Evolutionary conservation across 805 yeast species (phyloP).

Genomic region (Hanseniaspora lachancei): DNA sequence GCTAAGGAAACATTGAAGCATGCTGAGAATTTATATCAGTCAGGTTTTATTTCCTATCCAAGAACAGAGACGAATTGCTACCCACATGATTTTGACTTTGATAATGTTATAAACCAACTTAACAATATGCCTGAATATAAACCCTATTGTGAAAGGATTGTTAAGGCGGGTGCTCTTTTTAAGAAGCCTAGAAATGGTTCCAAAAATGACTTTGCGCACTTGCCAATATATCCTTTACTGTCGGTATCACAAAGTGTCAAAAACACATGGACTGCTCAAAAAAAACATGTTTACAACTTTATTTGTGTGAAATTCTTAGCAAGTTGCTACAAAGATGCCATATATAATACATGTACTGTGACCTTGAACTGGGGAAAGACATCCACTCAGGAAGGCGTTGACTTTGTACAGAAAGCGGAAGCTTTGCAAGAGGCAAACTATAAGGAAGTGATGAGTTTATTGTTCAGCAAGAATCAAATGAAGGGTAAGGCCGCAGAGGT

Average conservation of each 20-base stretch:
- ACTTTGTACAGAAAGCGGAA: slow-evolving; percentile 60
- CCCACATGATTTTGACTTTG: slow-evolving; percentile 63
- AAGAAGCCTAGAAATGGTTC: slow-evolving; percentile 65
- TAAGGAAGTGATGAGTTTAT: slow-evolving; percentile 26
- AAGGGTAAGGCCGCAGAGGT: slow-evolving; percentile 16
- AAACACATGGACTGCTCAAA: slow-evolving; percentile 28
- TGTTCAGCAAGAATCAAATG: not conserved
- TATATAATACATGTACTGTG: slow-evolving; percentile 54
- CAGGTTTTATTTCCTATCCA: slow-evolving; percentile 85
- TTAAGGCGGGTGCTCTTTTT: slow-evolving; percentile 31
- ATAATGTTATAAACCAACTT: slow-evolving; percentile 49
- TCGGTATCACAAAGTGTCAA: slow-evolving; percentile 20
- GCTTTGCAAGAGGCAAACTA: slow-evolving; percentile 61
- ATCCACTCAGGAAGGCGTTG: slow-evolving; percentile 32
- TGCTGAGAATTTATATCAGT: slow-evolving; percentile 77
- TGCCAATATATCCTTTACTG: slow-evolving; percentile 83
- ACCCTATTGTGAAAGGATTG: slow-evolving; percentile 37
- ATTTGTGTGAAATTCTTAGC: slow-evolving; percentile 79
- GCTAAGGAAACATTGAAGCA: slow-evolving; percentile 64
- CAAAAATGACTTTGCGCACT: slow-evolving; percentile 91
- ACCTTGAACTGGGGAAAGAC: slow-evolving; percentile 53
- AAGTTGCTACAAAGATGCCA: slow-evolving; percentile 82
- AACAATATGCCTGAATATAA: slow-evolving; percentile 48
- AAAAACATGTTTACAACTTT: slow-evolving; percentile 70
- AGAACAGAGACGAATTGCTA: slow-evolving; percentile 92